Percentiles rank a stretch among this genome's conserved stretches.
Evolutionary conservation across 331 rosid genomes (phyloP).

Genomic region (Quercus lobata): DNA sequence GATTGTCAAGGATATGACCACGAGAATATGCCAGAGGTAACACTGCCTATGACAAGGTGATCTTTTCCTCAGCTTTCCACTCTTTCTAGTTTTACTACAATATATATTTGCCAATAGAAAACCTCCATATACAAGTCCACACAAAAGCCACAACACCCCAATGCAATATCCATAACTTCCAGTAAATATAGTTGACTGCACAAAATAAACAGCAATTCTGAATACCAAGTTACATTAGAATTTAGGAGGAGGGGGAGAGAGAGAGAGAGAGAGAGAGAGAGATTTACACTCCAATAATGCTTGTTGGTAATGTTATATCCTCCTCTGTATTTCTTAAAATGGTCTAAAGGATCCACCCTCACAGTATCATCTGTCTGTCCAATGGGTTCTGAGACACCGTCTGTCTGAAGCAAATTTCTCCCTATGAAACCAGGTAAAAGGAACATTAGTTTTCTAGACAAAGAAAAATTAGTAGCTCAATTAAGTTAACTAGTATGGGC

Average conservation of each 20-base stretch:
- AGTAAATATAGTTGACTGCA: conserved; percentile 68
- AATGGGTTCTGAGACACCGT: conserved; percentile 22
- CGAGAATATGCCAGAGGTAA: conserved; percentile 31
- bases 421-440: conserved; percentile 3
- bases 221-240: neutral
- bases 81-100: conserved; percentile 30
- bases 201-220: conserved; percentile 7
- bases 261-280: conserved; percentile 3
- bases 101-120: conserved; percentile 16
- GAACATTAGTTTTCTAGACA: too few species aligned
- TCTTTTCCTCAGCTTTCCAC: conserved; percentile 15
- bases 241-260: conserved; percentile 6
- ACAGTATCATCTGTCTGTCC: conserved; percentile 32
- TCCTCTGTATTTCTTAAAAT: conserved; percentile 62
- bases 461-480: neutral
- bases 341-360: conserved; percentile 60
- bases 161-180: conserved; percentile 67
- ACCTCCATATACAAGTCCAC: conserved; percentile 52
- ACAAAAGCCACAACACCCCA: conserved; percentile 58
- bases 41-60: conserved; percentile 18
- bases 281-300: conserved; percentile 79
- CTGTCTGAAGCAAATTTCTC: conserved; percentile 25
- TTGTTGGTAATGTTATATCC: conserved; percentile 62
- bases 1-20: conserved; percentile 36
- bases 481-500: neutral